Evolutionary conservation across 306 rosid genomes (phyloP).

Genomic region (Quillaja saponaria): DNA sequence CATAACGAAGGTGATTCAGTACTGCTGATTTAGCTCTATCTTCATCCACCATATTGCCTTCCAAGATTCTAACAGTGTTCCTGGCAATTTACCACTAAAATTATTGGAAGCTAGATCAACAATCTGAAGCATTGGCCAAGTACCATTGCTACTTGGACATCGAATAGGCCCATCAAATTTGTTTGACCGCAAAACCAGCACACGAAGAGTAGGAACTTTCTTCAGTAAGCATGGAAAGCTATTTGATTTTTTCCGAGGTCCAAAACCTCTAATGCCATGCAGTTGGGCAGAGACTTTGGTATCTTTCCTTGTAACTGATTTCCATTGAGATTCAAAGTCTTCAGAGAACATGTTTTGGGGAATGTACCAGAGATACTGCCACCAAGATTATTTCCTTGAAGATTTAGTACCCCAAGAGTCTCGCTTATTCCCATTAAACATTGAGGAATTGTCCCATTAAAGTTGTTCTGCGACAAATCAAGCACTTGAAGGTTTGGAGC

Average conservation of each 20-base stretch:
- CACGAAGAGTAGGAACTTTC: conserved; percentile 30
- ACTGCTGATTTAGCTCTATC: neutral
- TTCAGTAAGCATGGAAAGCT: conserved; percentile 35
- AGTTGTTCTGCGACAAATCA: conserved; percentile 33
- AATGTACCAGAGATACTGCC: conserved; percentile 29
- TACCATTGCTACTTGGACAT: conserved; percentile 21
- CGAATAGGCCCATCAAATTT: conserved; percentile 29
- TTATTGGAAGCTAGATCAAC: conserved; percentile 47
- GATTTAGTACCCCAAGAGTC: conserved; percentile 21
- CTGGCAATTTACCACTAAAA: conserved; percentile 40
- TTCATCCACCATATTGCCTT: conserved; percentile 37
- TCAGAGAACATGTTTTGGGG: conserved; percentile 7
- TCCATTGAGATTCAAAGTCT: conserved; percentile 31
- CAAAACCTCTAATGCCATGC: conserved; percentile 33
- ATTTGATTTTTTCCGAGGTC: conserved; percentile 45
- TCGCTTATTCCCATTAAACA: conserved; percentile 20
- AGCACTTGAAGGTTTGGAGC: conserved; percentile 24
- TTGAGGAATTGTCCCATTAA: conserved; percentile 30
- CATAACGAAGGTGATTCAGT: neutral
- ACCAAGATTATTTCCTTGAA: conserved; percentile 17
- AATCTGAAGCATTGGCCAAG: conserved; percentile 50
- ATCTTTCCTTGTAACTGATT: too few relatives aligned
- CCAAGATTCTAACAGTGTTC: conserved; percentile 36
- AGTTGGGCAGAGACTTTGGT: conserved; percentile 36
- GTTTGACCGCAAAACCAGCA: conserved; percentile 46